These are phyloP conservation scores for Paracorniculantispora psalliotae DNA, from an alignment of 2,329 filamentous ascomycete species.

Conservation along the genomic window DNA sequence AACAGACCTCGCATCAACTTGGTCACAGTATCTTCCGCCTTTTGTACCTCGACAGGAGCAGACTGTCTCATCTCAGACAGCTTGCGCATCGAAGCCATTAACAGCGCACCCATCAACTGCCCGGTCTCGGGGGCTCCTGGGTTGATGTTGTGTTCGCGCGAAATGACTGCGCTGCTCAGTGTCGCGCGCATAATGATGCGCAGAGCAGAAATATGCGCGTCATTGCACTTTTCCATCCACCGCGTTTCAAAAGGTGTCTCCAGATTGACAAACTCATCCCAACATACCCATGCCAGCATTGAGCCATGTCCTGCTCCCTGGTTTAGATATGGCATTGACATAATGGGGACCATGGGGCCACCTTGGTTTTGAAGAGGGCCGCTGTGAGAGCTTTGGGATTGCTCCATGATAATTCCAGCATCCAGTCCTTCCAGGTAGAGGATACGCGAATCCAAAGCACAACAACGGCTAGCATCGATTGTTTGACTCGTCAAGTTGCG, in stretches of 20 bases:
- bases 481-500: background rate
- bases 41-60: background rate
- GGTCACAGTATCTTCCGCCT: conserved; percentile 18
- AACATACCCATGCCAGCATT: conserved; percentile 18
- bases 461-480: conserved; percentile 15
- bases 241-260: conserved; percentile 14
- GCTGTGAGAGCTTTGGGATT: conserved; percentile 15
- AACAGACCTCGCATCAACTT: conserved; percentile 19
- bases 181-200: conserved; percentile 18
- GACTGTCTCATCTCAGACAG: conserved; percentile 5
- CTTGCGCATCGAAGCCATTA: conserved; percentile 18
- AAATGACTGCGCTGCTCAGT: conserved; percentile 16
- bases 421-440: conserved; percentile 17
- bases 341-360: conserved; percentile 15
- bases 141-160: conserved; percentile 15
- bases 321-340: conserved; percentile 16
- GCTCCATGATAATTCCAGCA: conserved; percentile 18
- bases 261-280: conserved; percentile 19
- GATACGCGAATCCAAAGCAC: conserved; percentile 17
- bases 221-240: conserved; percentile 20
- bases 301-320: conserved; percentile 13
- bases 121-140: conserved; percentile 13
- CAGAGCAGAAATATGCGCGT: conserved; percentile 17
- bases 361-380: conserved; percentile 15
- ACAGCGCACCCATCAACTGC: conserved; percentile 17